phyloP scores from a whole-genome alignment of 352 stramenopile species.

The Phytophthora sansomeana region DNA sequence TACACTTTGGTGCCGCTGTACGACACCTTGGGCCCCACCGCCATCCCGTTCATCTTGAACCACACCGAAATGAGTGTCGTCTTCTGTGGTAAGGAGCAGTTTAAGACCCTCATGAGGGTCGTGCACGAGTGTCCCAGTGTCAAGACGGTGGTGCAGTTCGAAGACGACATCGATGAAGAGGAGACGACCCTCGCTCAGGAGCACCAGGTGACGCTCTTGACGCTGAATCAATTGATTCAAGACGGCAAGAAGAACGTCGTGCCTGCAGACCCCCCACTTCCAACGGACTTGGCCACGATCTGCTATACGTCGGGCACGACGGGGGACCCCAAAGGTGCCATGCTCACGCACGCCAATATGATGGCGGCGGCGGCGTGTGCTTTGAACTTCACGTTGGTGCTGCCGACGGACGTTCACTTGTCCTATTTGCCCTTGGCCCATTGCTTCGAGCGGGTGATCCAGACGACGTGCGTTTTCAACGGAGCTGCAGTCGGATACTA shows the following conservation, averaged over 20 bases:
- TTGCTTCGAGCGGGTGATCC: constrained; percentile 91
- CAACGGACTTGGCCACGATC: constrained; percentile 92
- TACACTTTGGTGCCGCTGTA: constrained; percentile 79
- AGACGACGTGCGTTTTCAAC: constrained; percentile 54
- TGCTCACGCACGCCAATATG: constrained; percentile 71
- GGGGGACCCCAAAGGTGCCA: constrained; percentile 72
- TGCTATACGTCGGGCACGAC: constrained; percentile 88
- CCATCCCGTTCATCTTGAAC: constrained; percentile 82
- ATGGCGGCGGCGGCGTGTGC: constrained; percentile 30
- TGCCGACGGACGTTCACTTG: constrained; percentile 62
- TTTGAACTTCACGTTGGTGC: constrained; percentile 20
- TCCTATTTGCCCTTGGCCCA: constrained; percentile 95
- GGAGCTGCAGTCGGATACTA: constrained; percentile 93
- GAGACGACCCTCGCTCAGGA: constrained; percentile 36
- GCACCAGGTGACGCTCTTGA: constrained; percentile 52
- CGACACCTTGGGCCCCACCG: constrained; percentile 14
- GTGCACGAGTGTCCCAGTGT: constrained; percentile 59
- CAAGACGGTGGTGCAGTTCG: constrained; percentile 63
- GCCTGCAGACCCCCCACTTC: constrained; percentile 50
- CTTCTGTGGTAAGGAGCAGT: constrained; percentile 69
- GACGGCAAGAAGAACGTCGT: constrained; percentile 53
- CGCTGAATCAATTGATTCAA: constrained; percentile 47
- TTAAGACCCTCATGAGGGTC: constrained; percentile 57
- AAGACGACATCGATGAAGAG: constrained; percentile 51
- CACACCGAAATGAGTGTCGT: constrained; percentile 78